A percentile compares a stretch with the other conserved stretches of the same genome.
phyloP scores from a whole-genome alignment of 2,329 filamentous ascomycete species.

The Neopestalotiopsis sp. region DNA sequence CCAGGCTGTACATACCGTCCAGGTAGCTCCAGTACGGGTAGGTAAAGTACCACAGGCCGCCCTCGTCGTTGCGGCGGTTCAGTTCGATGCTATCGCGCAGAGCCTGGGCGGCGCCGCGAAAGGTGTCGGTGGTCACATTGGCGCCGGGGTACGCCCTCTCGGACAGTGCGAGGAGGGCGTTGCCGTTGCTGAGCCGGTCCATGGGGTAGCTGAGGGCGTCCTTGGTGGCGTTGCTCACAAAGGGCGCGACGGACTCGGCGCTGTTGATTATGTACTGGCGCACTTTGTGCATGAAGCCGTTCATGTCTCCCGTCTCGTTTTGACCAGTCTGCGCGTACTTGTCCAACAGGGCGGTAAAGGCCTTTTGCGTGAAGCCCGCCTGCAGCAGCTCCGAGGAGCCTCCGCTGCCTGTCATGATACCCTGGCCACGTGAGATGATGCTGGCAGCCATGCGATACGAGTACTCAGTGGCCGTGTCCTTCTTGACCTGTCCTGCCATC shows the following conservation, averaged over 20 bases:
- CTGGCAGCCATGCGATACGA: conserved; percentile 38
- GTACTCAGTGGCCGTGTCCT: conserved; percentile 15
- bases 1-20: conserved; percentile 57
- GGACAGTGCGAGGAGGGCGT: conserved; percentile 31
- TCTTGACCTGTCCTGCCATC: background rate
- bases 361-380: conserved; percentile 39
- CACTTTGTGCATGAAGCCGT: conserved; percentile 20
- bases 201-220: conserved; percentile 36
- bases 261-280: conserved; percentile 32
- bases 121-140: conserved; percentile 14
- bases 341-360: conserved; percentile 32
- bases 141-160: background rate
- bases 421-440: conserved; percentile 39
- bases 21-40: conserved; percentile 60
- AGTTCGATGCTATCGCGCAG: conserved; percentile 35
- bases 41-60: conserved; percentile 43
- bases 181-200: conserved; percentile 39
- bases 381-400: conserved; percentile 37
- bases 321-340: conserved; percentile 27
- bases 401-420: conserved; percentile 36
- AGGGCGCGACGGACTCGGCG: conserved; percentile 32
- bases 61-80: conserved; percentile 39
- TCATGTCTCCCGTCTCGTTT: background rate
- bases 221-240: conserved; percentile 32
- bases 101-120: conserved; percentile 27